Base-by-base conservation (phyloP, 2,329 filamentous ascomycete species). In the Arthrocladium fulminans region DNA sequence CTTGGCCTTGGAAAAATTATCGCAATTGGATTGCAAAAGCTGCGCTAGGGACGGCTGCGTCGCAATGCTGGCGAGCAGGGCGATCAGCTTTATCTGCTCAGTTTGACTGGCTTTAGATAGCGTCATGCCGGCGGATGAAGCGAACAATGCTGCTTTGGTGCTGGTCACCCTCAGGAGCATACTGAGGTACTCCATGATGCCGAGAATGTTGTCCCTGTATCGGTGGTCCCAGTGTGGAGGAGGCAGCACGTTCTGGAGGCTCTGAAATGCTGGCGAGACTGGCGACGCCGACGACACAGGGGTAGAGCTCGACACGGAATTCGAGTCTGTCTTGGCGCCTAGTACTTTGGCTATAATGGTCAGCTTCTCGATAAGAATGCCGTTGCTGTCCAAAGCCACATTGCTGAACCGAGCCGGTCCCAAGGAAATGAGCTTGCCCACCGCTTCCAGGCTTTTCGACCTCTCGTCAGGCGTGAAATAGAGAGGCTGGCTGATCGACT, bases 1-100 rank as follows among this genome's bases (percentile, higher is more conserved):
- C 30, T 40, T 44, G 17, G 45, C 30, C 23, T 54, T 54, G 3
- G 25, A 17, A 7, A 17, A 29, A 23, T 65, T 64, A 49, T 67
- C 65, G 12, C 68, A 55, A 29, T 62, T 63, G 7, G 61, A 64
- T 60, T 62, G 12, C 19, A 47, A 27, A 3, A 47, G 13, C 20
- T 47, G 44, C 12, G 61, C 63, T 44, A 17, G 57, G 51, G 22
- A 59, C 59, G 49, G 61, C 59, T 48, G 47, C 65, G 65, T 25
- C 59, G 62, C 19, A 61, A 57, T 50, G 47, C 50, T 55, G 46
- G 37, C 56, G 57, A 54, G 55, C 30, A 46, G 61, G 59, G 32
- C 57, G 38, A 50, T 54, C 53, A 48, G 56, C 48, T 46, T 54
- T 24, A 56, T 48, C 37, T 54, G 50, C 38, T 58, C 56, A 1